Evolutionary conservation across 192 early-diverging fungal species (phyloP).

Genomic region (Gamsiella multidivaricata): DNA sequence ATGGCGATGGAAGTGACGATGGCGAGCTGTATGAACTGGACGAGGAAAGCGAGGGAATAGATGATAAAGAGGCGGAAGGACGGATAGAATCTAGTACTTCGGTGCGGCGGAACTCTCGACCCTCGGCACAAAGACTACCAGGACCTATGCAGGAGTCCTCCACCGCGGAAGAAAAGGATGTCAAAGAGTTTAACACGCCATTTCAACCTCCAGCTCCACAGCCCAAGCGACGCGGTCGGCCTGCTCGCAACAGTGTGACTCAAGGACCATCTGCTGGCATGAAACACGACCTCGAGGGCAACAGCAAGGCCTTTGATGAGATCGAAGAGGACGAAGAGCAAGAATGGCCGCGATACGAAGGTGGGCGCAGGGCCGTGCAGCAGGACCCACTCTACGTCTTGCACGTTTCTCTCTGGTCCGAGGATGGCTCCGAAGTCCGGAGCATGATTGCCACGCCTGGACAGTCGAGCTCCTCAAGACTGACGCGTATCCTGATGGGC

Average conservation of each 20-base stretch:
- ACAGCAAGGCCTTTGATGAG: too few relatives aligned
- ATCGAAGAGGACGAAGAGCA: background rate
- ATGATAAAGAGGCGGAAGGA: background rate
- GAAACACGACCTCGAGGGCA: background rate
- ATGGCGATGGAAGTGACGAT: slow-evolving; percentile 4
- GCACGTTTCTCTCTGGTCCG: slow-evolving; percentile 71
- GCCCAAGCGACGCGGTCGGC: slow-evolving; percentile 7
- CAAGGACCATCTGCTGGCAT: background rate
- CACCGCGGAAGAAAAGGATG: background rate
- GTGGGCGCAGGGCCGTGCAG: slow-evolving; percentile 9
- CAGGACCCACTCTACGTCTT: slow-evolving; percentile 71
- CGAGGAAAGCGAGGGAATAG: too few relatives aligned
- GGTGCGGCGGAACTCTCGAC: too few relatives aligned
- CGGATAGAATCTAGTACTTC: too few relatives aligned
- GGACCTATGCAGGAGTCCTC: too few relatives aligned
- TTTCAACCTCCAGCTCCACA: background rate
- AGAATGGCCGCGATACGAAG: slow-evolving; percentile 18
- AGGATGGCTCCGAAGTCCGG: slow-evolving; percentile 65
- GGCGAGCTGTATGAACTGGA: background rate
- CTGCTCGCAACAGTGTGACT: background rate
- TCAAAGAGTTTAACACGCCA: background rate
- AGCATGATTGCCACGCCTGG: slow-evolving; percentile 65
- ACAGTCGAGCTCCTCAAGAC: slow-evolving; percentile 56
- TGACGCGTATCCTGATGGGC: slow-evolving; percentile 71
- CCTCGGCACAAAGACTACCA: too few relatives aligned